Percentiles rank a stretch among this genome's conserved stretches.
phyloP scores from a whole-genome alignment of 345 rosid species.

The Citrus hindsii region DNA sequence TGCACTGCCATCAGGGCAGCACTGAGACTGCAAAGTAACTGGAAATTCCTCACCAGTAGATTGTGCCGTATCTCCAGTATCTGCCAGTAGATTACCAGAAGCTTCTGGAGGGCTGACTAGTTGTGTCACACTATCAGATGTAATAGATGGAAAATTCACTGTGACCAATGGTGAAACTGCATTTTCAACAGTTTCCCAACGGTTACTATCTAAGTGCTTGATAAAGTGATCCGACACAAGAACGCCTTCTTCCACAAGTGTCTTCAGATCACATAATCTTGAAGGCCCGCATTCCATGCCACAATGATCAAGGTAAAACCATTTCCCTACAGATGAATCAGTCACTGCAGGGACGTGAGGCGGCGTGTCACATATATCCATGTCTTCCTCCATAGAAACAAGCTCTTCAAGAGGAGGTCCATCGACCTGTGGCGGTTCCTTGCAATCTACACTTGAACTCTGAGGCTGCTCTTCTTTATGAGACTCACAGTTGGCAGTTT shows the following conservation, averaged over 20 bases:
- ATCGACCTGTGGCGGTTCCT: slow-evolving; percentile 42
- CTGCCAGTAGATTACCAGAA: slow-evolving; percentile 81
- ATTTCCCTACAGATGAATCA: slow-evolving; percentile 69
- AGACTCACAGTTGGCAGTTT: slow-evolving; percentile 38
- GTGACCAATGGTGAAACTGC: slow-evolving; percentile 83
- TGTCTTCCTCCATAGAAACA: slow-evolving; percentile 98
- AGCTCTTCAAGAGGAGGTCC: slow-evolving; percentile 62
- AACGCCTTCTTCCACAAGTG: slow-evolving; percentile 77
- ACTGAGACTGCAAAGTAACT: slow-evolving; percentile 1
- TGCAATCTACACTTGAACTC: slow-evolving; percentile 37
- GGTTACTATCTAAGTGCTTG: slow-evolving; percentile 74
- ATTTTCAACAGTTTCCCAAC: slow-evolving; percentile 97
- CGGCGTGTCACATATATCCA: slow-evolving; percentile 97
- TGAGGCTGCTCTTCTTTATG: slow-evolving; percentile 46
- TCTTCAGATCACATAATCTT: slow-evolving; percentile 68
- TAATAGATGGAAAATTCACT: slow-evolving; percentile 48
- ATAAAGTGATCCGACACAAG: slow-evolving; percentile 87
- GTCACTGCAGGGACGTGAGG: slow-evolving; percentile 67
- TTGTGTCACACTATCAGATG: slow-evolving; percentile 69
- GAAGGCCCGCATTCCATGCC: slow-evolving; percentile 91
- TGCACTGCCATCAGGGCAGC: slow-evolving; percentile 22
- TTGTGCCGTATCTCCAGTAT: slow-evolving; percentile 47
- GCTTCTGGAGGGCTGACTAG: slow-evolving; percentile 93
- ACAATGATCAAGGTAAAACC: slow-evolving; percentile 92
- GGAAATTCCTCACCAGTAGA: slow-evolving; percentile 34